Conservation (phyloP, 768 basidiomycete genomes). For the Pholiota microspora region DNA sequence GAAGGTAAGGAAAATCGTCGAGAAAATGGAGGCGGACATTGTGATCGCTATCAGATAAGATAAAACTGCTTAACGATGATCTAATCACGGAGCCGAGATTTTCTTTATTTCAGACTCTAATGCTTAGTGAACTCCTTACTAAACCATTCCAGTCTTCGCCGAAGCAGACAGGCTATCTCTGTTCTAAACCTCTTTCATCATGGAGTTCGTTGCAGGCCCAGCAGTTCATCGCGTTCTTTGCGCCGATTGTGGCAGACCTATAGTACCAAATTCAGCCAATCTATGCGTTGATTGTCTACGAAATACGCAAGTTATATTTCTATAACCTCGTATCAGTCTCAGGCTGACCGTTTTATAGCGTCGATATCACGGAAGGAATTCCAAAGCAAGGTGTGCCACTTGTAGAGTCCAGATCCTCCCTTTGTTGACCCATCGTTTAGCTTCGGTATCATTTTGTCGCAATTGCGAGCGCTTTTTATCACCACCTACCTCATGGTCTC, state of each 20-base stretch:
- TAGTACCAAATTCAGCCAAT: conserved; percentile 91
- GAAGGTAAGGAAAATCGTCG: too few species aligned
- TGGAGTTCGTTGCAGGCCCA: conserved; percentile 79
- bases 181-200: conserved; percentile 24
- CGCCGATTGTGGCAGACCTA: conserved; percentile 89
- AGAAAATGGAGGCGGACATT: too few species aligned
- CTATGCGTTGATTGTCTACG: conserved; percentile 86
- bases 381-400: conserved; percentile 77
- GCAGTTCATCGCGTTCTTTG: conserved; percentile 83
- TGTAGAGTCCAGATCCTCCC: neutral
- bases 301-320: conserved; percentile 61
- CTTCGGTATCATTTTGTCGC: conserved; percentile 88
- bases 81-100: neutral
- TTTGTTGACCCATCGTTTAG: conserved; percentile 41
- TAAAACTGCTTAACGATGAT: too few species aligned
- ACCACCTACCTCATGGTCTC: conserved; percentile 84
- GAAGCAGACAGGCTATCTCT: conserved; percentile 1
- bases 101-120: neutral
- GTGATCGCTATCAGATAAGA: too few species aligned
- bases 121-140: conserved; percentile 6
- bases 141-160: too few species aligned
- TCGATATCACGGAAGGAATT: conserved; percentile 98
- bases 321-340: neutral
- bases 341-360: conserved; percentile 38
- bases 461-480: conserved; percentile 96